Conservation (phyloP, 2,329 filamentous ascomycete species). For the Zymoseptoria brevis region DNA sequence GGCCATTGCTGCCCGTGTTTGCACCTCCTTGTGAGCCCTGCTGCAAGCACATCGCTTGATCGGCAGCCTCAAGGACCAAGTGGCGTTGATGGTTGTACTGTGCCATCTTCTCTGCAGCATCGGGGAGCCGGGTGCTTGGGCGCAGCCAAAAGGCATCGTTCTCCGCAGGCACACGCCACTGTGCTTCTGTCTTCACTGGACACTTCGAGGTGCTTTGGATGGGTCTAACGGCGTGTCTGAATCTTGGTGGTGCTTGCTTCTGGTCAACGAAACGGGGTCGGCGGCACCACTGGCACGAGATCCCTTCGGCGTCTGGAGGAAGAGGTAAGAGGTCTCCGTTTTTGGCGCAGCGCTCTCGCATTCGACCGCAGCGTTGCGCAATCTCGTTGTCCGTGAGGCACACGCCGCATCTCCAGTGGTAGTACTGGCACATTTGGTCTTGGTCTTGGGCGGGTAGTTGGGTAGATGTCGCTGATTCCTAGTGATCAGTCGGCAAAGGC, state of each 20-base stretch:
- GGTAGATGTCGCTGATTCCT: background rate
- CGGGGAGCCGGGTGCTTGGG: slow-evolving; percentile 2
- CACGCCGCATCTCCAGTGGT: slow-evolving; percentile 5
- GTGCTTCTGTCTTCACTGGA: background rate
- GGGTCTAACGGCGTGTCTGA: background rate
- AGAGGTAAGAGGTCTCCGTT: slow-evolving; percentile 6
- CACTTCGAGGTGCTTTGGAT: background rate
- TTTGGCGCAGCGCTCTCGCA: slow-evolving; percentile 5
- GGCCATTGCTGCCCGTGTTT: background rate
- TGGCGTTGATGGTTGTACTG: slow-evolving; percentile 5
- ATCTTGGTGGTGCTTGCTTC: background rate
- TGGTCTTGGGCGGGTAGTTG: background rate
- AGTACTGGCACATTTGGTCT: slow-evolving; percentile 10
- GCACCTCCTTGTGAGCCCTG: background rate
- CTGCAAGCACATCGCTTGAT: background rate
- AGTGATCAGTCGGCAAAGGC: background rate
- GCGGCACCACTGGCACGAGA: slow-evolving; percentile 9
- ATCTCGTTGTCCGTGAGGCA: slow-evolving; percentile 9
- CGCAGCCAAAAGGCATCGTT: slow-evolving; percentile 7
- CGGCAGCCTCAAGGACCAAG: background rate
- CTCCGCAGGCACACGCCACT: slow-evolving; percentile 1
- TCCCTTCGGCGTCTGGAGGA: slow-evolving; percentile 7
- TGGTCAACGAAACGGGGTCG: too few species aligned
- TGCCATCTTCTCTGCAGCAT: slow-evolving; percentile 3
- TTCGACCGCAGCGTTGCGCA: slow-evolving; percentile 7